Evolutionary conservation across 2,329 filamentous ascomycete species (phyloP), one percentile per base, ranked within the genome.

Genomic region (Arachnomyces sp.): DNA sequence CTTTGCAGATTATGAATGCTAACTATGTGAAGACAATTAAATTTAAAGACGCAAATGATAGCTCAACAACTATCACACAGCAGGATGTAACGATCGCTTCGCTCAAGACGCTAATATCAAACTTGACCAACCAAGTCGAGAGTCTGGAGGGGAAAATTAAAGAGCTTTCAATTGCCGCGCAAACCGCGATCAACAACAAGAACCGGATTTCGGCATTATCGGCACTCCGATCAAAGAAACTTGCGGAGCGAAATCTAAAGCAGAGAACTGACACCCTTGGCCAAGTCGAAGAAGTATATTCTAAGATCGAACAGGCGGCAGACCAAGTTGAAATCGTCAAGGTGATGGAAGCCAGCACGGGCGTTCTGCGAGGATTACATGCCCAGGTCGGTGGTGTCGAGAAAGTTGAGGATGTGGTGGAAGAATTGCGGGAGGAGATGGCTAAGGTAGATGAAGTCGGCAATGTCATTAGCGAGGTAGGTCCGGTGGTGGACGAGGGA

Each of bases 21-120:
- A 48, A 59, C 40, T 18, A 43, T 15, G 34, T n/a, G 3, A 65
- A 78, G 48, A 86, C 80, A 0, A 74, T 98, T 51, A 89, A 85
- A 57, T 81, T 96, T 60, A 82, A 77, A 52, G 63, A 64, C 0
- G 58, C 73, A 0, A 67, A 70, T 3, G 71, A 77, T 38, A 49
- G 56, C 1, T 55, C 63, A 1, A 50, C 57, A 9, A 62, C 70
- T 1, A 82, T 96, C 48, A 85, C 84, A 1, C 69, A 80, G 42
- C 83, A 93, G 52, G 92, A 98, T 63, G 69, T 72, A 3, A 84
- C 86, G 1, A 86, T 95, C 46, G 88, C 88, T 1, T 82, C 84
- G 37, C 72, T 98, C 12, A 80, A 83, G 45, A 75, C 80, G 14
- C 79, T 95, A 45, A 82, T 87, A 12, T 63, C 73, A 6, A 72